Conservation (phyloP, 1,284 basidiomycete species). For the Sphagnurus paluster region DNA sequence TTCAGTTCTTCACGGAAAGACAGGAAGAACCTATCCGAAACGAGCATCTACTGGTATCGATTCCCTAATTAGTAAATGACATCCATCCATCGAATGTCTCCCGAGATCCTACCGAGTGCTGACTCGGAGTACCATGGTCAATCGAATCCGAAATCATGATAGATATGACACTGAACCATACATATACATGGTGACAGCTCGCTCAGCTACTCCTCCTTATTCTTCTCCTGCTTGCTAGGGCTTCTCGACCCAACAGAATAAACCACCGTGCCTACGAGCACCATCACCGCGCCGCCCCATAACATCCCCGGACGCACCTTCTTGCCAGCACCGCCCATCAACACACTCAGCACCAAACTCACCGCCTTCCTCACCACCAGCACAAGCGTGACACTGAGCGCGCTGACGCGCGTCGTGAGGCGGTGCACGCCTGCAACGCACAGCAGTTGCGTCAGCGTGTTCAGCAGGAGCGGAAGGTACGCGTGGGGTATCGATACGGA, state of each 20-base stretch:
- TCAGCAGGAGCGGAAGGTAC: slow-evolving; percentile 68
- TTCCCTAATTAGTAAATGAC: too few relatives aligned
- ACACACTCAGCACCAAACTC: slow-evolving; percentile 77
- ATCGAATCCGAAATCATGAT: too few relatives aligned
- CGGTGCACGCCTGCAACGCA: slow-evolving; percentile 92
- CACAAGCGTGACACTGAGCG: slow-evolving; percentile 85
- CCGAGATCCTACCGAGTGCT: too few relatives aligned
- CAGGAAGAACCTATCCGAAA: too few relatives aligned
- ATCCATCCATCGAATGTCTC: too few relatives aligned
- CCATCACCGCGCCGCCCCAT: slow-evolving; percentile 68
- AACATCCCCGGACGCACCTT: slow-evolving; percentile 44
- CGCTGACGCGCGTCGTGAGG: slow-evolving; percentile 76
- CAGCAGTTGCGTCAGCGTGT: slow-evolving; percentile 84
- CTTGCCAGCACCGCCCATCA: slow-evolving; percentile 31
- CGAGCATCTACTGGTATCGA: too few relatives aligned
- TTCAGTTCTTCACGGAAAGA: too few relatives aligned
- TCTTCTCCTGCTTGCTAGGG: slow-evolving; percentile 25
- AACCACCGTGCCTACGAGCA: slow-evolving; percentile 71
- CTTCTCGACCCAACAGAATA: slow-evolving; percentile 54
- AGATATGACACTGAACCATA: too few relatives aligned
- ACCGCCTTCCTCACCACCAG: slow-evolving; percentile 89
- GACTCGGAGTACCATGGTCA: too few relatives aligned
- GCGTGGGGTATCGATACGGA: slow-evolving; percentile 57
- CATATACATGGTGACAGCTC: too few relatives aligned
- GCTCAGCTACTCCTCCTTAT: slow-evolving; percentile 16